Percentiles rank a stretch among this genome's conserved stretches.
Conservation (phyloP, 2,329 filamentous ascomycete genomes). For the Aspergillus sojae region DNA sequence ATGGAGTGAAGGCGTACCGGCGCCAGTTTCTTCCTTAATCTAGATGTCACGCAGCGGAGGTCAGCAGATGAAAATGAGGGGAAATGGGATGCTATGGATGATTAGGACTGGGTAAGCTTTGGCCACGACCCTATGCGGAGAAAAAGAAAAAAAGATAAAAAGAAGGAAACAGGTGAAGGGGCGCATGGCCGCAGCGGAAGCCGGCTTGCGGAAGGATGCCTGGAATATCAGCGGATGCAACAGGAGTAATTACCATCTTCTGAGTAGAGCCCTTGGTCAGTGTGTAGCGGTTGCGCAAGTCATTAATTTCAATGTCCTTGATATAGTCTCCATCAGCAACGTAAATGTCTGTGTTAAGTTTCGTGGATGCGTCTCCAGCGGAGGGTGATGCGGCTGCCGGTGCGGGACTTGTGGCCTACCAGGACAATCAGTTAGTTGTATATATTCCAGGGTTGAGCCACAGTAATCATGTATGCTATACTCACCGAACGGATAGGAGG, state of each 20-base stretch:
- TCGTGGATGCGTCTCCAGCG: constrained; percentile 52
- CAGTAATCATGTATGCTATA: constrained; percentile 1
- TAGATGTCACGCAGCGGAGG: constrained; percentile 83
- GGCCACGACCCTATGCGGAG: constrained; percentile 58
- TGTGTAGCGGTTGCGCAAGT: constrained; percentile 93
- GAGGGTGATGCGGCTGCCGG: constrained; percentile 58
- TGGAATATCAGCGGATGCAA: constrained; percentile 68
- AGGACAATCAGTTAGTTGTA: background rate
- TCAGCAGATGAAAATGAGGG: constrained; percentile 92
- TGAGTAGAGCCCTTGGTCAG: constrained; percentile 96
- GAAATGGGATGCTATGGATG: constrained; percentile 58
- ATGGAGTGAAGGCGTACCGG: constrained; percentile 76
- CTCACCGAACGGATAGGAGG: constrained; percentile 72
- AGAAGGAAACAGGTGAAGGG: constrained; percentile 39
- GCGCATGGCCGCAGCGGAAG: constrained; percentile 40
- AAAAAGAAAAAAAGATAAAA: constrained; percentile 31
- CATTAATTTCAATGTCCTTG: constrained; percentile 98
- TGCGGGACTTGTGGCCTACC: constrained; percentile 52
- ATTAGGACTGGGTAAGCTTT: constrained; percentile 68
- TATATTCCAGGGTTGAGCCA: background rate
- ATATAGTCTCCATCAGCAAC: constrained; percentile 97
- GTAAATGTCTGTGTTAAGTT: constrained; percentile 85
- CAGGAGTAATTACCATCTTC: constrained; percentile 97
- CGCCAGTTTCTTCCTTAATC: constrained; percentile 99
- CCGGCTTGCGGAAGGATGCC: constrained; percentile 44